Conservation (phyloP, 352 stramenopile species). For the Blastocystis sp. region DNA sequence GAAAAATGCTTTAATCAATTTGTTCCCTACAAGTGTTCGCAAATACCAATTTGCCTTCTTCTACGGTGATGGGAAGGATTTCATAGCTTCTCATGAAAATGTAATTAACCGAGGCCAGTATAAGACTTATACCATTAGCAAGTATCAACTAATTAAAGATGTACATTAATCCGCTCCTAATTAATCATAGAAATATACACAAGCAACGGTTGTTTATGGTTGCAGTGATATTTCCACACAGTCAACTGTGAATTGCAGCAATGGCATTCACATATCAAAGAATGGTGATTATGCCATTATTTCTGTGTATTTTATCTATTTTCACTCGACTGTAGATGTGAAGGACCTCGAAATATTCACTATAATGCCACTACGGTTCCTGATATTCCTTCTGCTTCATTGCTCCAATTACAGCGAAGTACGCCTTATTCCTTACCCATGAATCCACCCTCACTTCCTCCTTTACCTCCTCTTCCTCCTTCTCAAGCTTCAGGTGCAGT, state of each 20-base stretch:
- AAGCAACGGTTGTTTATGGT: constrained; percentile 16
- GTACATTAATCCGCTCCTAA: background rate
- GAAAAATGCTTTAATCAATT: constrained; percentile 16
- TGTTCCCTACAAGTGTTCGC: constrained; percentile 10
- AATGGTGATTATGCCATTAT: constrained; percentile 42
- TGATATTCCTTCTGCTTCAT: background rate
- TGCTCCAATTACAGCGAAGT: background rate
- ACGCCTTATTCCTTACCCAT: background rate
- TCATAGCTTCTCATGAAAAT: constrained; percentile 32
- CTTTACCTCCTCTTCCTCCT: background rate
- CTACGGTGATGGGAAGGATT: constrained; percentile 6
- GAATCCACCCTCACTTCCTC: background rate
- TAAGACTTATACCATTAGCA: constrained; percentile 17
- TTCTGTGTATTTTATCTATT: background rate
- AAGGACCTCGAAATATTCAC: background rate
- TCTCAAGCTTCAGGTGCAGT: background rate
- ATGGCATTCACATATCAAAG: constrained; percentile 26
- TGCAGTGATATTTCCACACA: constrained; percentile 33
- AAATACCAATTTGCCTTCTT: constrained; percentile 30
- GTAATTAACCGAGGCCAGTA: constrained; percentile 7
- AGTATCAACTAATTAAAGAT: constrained; percentile 34
- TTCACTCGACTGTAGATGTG: background rate
- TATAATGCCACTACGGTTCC: background rate
- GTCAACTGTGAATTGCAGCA: constrained; percentile 9
- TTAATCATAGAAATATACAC: constrained; percentile 5